Percentiles rank a stretch among this genome's conserved stretches.
Evolutionary conservation across 257 asterid genomes (phyloP).

Genomic region (Nicotiana benthamiana): DNA sequence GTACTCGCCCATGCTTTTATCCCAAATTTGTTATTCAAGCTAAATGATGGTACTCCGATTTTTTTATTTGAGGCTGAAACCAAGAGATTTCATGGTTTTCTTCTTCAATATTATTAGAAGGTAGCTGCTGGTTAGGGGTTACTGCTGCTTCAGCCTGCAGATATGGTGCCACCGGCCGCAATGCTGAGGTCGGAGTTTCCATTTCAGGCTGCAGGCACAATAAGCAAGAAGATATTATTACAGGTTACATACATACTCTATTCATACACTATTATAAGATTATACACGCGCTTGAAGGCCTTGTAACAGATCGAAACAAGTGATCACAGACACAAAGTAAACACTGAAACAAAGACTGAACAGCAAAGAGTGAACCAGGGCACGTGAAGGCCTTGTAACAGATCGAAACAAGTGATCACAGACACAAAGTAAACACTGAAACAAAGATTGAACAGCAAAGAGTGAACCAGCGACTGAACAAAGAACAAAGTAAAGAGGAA

Average conservation of each 20-base stretch:
- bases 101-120: background rate
- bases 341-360: too few relatives aligned
- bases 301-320: too few relatives aligned
- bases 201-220: background rate
- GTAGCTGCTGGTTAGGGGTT: background rate
- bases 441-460: too few relatives aligned
- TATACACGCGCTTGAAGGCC: too few relatives aligned
- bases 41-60: background rate
- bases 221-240: background rate
- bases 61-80: constrained; percentile 2
- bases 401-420: too few relatives aligned
- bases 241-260: background rate
- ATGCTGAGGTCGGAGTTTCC: constrained; percentile 4
- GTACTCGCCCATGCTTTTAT: background rate
- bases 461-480: too few relatives aligned
- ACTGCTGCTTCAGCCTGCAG: background rate
- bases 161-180: background rate
- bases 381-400: too few relatives aligned
- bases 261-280: too few relatives aligned
- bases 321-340: too few relatives aligned
- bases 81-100: background rate
- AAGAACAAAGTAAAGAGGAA: too few relatives aligned
- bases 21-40: background rate
- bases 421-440: too few relatives aligned
- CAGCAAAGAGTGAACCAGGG: too few relatives aligned